These are phyloP conservation scores for Liriodendron chinense DNA, from an alignment of 164 flowering plant genomes.

Conservation along the genomic window DNA sequence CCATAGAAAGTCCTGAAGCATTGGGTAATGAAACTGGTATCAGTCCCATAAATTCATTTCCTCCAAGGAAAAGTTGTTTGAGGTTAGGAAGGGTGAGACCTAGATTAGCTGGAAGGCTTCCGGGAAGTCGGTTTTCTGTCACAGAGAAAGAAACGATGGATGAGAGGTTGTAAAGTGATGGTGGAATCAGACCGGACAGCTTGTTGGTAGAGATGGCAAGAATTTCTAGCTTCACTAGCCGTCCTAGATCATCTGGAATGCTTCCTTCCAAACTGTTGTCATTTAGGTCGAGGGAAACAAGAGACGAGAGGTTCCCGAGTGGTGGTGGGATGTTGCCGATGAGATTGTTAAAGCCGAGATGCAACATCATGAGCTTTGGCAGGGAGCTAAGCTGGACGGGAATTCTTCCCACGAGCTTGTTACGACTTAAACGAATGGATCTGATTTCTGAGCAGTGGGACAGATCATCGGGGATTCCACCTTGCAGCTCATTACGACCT, in stretches of 20 bases:
- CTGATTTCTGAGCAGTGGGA: constrained; percentile 2
- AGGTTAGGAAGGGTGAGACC: constrained; percentile 38
- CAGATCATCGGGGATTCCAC: constrained; percentile 31
- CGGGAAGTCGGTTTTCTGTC: constrained; percentile 17
- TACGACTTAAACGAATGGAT: neutral
- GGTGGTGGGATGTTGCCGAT: constrained; percentile 20
- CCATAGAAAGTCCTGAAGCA: constrained; percentile 27
- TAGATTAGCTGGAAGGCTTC: constrained; percentile 12
- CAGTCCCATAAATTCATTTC: constrained; percentile 37
- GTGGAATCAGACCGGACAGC: neutral
- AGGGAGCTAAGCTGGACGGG: neutral
- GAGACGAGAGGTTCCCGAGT: constrained; percentile 18
- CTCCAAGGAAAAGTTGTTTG: constrained; percentile 16
- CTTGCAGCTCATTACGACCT: constrained; percentile 28
- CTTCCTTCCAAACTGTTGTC: neutral
- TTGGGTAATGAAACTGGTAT: constrained; percentile 47
- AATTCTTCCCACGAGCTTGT: neutral
- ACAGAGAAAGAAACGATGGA: neutral
- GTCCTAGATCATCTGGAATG: constrained; percentile 1
- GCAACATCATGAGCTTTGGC: neutral
- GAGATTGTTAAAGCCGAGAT: constrained; percentile 9
- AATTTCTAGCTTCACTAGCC: neutral
- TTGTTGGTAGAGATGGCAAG: neutral
- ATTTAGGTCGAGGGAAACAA: neutral
- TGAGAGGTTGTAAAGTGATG: neutral